Evolutionary conservation across 352 stramenopile genomes (phyloP).

Genomic region (Phytophthora sansomeana): DNA sequence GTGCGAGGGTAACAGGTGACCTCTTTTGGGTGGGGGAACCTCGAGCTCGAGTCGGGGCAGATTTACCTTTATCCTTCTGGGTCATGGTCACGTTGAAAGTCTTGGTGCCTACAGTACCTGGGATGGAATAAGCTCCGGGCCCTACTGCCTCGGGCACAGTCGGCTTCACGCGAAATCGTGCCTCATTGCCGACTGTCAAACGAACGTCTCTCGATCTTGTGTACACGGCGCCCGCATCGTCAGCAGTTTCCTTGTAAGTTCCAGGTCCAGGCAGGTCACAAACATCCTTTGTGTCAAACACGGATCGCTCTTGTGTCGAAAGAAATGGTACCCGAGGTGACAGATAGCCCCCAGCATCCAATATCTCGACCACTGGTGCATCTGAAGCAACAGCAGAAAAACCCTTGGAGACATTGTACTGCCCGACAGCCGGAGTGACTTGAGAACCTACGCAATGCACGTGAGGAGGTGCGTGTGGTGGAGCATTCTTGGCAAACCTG

Average conservation of each 20-base stretch:
- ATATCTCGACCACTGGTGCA: conserved; percentile 2
- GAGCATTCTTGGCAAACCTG: conserved; percentile 53
- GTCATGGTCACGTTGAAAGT: conserved; percentile 79
- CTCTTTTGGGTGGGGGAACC: conserved; percentile 17
- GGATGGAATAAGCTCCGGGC: conserved; percentile 62
- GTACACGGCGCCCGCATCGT: conserved; percentile 13
- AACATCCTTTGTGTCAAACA: conserved; percentile 53
- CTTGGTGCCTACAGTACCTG: conserved; percentile 62
- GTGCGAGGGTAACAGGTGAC: neutral
- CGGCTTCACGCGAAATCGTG: conserved; percentile 60
- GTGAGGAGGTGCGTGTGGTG: conserved; percentile 56
- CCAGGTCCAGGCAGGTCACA: conserved; percentile 59
- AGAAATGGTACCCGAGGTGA: conserved; percentile 48
- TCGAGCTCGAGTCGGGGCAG: conserved; percentile 18
- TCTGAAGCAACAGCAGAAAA: conserved; percentile 27
- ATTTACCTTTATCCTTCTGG: conserved; percentile 26
- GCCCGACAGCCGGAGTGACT: conserved; percentile 52
- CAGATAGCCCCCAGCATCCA: conserved; percentile 12
- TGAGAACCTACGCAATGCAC: conserved; percentile 60
- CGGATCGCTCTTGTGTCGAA: conserved; percentile 49
- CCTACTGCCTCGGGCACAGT: conserved; percentile 56
- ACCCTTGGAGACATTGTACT: conserved; percentile 52
- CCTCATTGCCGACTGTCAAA: conserved; percentile 57
- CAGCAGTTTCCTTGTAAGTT: conserved; percentile 41
- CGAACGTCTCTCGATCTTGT: conserved; percentile 51